Evolutionary conservation across 768 basidiomycete species (phyloP).

Genomic region (Lactarius vividus): DNA sequence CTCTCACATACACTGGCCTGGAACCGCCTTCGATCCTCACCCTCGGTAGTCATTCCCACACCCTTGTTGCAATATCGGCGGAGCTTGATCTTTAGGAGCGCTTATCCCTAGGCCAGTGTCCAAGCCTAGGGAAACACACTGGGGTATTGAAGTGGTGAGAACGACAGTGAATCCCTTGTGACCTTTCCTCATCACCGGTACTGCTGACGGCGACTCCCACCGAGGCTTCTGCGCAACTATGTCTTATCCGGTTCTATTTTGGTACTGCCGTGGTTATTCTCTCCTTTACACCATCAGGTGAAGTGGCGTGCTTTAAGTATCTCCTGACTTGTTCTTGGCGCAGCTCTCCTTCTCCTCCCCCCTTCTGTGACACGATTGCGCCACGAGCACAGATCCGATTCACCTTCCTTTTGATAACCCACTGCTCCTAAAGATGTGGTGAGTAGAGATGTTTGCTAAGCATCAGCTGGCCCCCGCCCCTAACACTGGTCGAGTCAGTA

Average conservation of each 20-base stretch:
- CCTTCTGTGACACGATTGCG: neutral
- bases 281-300: neutral
- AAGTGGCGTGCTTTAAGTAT: constrained; percentile 6
- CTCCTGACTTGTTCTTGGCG: neutral
- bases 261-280: neutral
- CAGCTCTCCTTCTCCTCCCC: constrained; percentile 4
- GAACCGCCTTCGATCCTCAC: neutral
- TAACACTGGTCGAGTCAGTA: neutral
- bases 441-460: neutral
- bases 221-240: constrained; percentile 19
- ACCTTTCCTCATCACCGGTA: constrained; percentile 4
- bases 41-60: neutral
- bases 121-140: neutral
- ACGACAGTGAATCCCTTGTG: constrained; percentile 5
- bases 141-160: constrained; percentile 4
- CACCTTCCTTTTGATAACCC: neutral
- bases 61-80: neutral
- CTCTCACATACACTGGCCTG: neutral
- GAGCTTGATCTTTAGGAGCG: neutral
- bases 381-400: neutral
- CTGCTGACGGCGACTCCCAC: constrained; percentile 10
- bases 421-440: neutral
- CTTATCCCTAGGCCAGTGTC: neutral
- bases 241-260: constrained; percentile 1
- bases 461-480: neutral